These are phyloP conservation scores for Myxozyma melibiosi DNA, from an alignment of 805 yeast species.

Conservation along the genomic window DNA sequence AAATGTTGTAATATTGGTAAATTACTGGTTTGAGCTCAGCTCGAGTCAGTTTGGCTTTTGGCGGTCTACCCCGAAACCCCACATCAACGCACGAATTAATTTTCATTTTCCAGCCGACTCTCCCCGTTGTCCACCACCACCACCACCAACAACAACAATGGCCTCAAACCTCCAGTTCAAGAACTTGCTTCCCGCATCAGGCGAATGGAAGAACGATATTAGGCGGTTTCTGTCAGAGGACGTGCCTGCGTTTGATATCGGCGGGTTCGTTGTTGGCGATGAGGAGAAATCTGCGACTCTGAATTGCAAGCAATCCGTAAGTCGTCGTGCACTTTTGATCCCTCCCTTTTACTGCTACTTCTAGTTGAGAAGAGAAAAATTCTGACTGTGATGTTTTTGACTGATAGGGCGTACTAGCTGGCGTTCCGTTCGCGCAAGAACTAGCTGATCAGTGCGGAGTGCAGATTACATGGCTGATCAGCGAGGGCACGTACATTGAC, in stretches of 20 bases:
- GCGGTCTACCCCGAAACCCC: too few species aligned
- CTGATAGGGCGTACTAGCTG: slow-evolving; percentile 68
- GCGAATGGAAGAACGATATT: slow-evolving; percentile 80
- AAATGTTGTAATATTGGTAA: too few species aligned
- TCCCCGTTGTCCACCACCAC: too few species aligned
- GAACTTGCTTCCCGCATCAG: slow-evolving; percentile 72
- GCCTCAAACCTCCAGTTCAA: slow-evolving; percentile 25
- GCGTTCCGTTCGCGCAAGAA: slow-evolving; percentile 87
- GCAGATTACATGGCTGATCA: slow-evolving; percentile 66
- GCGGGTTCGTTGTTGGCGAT: slow-evolving; percentile 92
- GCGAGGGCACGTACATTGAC: slow-evolving; percentile 66
- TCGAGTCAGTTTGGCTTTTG: too few species aligned
- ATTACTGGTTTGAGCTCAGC: too few species aligned
- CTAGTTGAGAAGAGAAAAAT: too few species aligned
- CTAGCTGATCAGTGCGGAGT: slow-evolving; percentile 77
- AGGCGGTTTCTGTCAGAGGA: slow-evolving; percentile 81
- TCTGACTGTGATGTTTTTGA: background rate
- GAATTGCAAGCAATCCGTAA: slow-evolving; percentile 66
- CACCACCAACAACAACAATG: background rate
- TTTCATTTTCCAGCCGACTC: too few species aligned
- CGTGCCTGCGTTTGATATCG: slow-evolving; percentile 90
- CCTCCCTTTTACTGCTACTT: too few species aligned
- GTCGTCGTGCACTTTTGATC: background rate
- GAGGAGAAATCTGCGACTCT: slow-evolving; percentile 70
- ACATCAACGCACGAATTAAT: too few species aligned